Evolutionary conservation across 208 protist species (phyloP).

Genomic region (Lotmaria passim): DNA sequence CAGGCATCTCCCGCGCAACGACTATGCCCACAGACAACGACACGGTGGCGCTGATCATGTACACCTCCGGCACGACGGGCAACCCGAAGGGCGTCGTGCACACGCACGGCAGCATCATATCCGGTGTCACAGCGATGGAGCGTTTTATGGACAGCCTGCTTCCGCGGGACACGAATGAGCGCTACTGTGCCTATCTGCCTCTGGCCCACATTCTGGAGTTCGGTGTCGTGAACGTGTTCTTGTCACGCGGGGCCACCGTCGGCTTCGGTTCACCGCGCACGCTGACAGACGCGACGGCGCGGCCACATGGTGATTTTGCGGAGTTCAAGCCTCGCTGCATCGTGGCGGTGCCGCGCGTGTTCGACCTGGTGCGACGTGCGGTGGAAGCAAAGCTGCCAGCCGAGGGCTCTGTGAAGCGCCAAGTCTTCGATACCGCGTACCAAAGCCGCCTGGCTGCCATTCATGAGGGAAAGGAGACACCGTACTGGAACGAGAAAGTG

Average conservation of each 20-base stretch:
- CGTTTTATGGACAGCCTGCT: slow-evolving; percentile 61
- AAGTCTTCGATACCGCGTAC: slow-evolving; percentile 80
- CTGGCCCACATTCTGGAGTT: slow-evolving; percentile 94
- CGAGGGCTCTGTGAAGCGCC: slow-evolving; percentile 59
- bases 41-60: slow-evolving; percentile 52
- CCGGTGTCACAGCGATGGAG: slow-evolving; percentile 38
- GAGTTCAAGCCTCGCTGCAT: slow-evolving; percentile 84
- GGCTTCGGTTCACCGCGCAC: slow-evolving; percentile 86
- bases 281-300: slow-evolving; percentile 68
- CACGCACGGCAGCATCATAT: slow-evolving; percentile 61
- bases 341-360: slow-evolving; percentile 86
- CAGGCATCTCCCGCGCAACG: slow-evolving; percentile 13
- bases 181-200: slow-evolving; percentile 90
- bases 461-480: slow-evolving; percentile 66
- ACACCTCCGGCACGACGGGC: slow-evolving; percentile 88
- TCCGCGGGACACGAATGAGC: slow-evolving; percentile 49
- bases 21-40: slow-evolving; percentile 34
- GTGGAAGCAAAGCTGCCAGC: slow-evolving; percentile 77
- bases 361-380: slow-evolving; percentile 87
- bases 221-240: slow-evolving; percentile 59
- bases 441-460: slow-evolving; percentile 53
- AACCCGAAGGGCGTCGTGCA: slow-evolving; percentile 92
- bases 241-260: slow-evolving; percentile 67
- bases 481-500: slow-evolving; percentile 81
- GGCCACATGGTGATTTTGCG: slow-evolving; percentile 77